Evolutionary conservation across 805 yeast genomes (phyloP), one percentile per base, ranked within the genome.

Genomic region (Limtongozyma cylindracea): DNA sequence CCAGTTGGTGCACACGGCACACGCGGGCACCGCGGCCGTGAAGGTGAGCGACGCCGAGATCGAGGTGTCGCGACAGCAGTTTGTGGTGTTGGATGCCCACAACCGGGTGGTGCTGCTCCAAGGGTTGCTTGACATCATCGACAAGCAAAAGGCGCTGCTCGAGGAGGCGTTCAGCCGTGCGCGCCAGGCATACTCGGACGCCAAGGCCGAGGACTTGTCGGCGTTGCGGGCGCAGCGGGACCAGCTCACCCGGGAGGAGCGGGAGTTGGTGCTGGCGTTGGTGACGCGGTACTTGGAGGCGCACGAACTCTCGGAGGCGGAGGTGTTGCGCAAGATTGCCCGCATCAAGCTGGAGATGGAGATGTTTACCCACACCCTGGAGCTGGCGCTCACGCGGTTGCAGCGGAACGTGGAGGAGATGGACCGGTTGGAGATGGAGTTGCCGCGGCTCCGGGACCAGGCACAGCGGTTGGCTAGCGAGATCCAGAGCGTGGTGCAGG

Each of bases 341-440:
- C 41, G 47, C 17, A 39, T 65, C 13, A 55, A 56, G 21, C 59
- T 61, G 11, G 70, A 58, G 24, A 33, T 43, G 21, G 35, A 46
- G 3, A 37, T 47, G 12, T 35, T 46, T 34, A 31, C 53, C 1
- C 37, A 46, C 8, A 51, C 49, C 4, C 56, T 51, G 25, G 33
- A 35, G 21, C 41, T 44, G 17, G 41, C 56, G 1, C 32, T 50
- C 10, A 45, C 27, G 50, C 41, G 39, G n/a, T 53, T 62, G 20
- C 48, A 45, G 24, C 28, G 28, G 10, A 50, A 47, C 19, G 41
- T 56, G 4, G 33, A 26, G 2, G 50, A 43, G 16, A 36, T 52
- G 9, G 36, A 35, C 17, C 18, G 27, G n/a, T 32, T 57, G 5
- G 48, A 51, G 23, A 32, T 25, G 9, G 41, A 35, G 19, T 29